A percentile compares a stretch with the other conserved stretches of the same genome.
Conservation (phyloP, 768 basidiomycete species). For the Pulveroboletus sp. region DNA sequence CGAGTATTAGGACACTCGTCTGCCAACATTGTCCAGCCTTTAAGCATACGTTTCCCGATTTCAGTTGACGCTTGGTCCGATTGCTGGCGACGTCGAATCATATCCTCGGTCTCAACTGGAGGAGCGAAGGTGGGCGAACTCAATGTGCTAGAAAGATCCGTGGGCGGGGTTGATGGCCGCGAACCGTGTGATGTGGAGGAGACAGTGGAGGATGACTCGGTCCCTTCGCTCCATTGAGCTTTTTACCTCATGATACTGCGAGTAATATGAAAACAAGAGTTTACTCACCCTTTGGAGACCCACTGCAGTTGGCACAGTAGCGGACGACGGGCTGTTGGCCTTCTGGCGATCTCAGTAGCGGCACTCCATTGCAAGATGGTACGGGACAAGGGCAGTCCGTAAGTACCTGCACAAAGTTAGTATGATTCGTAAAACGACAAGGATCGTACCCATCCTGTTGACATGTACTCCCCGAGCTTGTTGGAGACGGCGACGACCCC, state of each 20-base stretch:
- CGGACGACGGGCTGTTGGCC: constrained; percentile 41
- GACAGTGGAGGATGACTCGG: constrained; percentile 36
- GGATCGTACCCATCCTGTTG: constrained; percentile 66
- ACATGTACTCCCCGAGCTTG: constrained; percentile 66
- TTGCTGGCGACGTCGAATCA: constrained; percentile 68
- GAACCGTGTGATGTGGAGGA: constrained; percentile 54
- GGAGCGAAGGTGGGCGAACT: constrained; percentile 65
- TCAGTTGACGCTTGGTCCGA: constrained; percentile 78
- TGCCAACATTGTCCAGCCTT: constrained; percentile 88
- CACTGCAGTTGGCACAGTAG: constrained; percentile 67
- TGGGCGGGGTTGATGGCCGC: constrained; percentile 73
- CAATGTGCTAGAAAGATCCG: constrained; percentile 61
- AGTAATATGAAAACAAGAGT: background rate
- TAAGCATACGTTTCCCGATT: constrained; percentile 73
- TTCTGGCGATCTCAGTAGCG: constrained; percentile 70
- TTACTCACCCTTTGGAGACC: constrained; percentile 32
- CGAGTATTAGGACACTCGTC: constrained; percentile 71
- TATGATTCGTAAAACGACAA: background rate
- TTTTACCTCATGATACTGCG: constrained; percentile 5
- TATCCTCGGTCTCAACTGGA: constrained; percentile 64
- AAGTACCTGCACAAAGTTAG: constrained; percentile 43
- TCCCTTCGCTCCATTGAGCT: constrained; percentile 17
- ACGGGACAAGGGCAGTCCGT: constrained; percentile 64
- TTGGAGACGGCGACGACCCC: constrained; percentile 56
- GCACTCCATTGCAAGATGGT: constrained; percentile 53